Evolutionary conservation across 257 asterid species (phyloP), one percentile per base, ranked within the genome.

Genomic region (Solanum rostratum): DNA sequence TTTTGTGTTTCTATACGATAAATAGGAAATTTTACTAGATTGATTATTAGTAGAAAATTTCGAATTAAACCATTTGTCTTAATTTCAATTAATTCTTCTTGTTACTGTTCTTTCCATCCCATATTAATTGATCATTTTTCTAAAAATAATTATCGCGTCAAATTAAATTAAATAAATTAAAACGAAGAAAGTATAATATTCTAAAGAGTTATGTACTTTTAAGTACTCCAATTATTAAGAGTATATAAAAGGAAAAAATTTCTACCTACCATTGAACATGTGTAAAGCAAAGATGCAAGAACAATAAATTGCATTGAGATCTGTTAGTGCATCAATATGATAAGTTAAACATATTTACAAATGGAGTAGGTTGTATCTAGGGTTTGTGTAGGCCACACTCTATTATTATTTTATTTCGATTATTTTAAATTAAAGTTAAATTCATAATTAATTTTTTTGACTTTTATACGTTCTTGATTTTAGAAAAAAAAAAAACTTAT

Each of bases 351-450:
- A 41, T 73, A 12, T 45, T 74, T 74, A 46, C 39, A 45, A 45
- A 73, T 20, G 41, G 81, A 74, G 81, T 7, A 22, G 59, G 59
- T 10, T 74, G 60, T 74, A 74, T 45, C 59, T 22, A 74, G 59
- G 60, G 59, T 18, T 74, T 49, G 81, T 45, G 81, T 74, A 46
- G 41, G 22, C 81, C 59, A 45, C 81, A 74, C 59, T 24, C 80
- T 45, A 45, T 24, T 73, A 70, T 10, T 71, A 20, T 71, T 71
- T 11, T 24, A 12, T 20, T n/a, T n/a, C n/a, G n/a, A 18, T 68
- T 39, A 4, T 69, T 43, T 69, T 18, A 9, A 68, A 53, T 15
- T 18, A 53, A 15, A 53, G 2, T 54, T 8, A 22, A 62, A 13
- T 63, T 0, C 10, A 63, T 0, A 13, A 13, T 63, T 0, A 13